phyloP scores from a whole-genome alignment of 495 filamentous ascomycete species.

The Podospora anserina region DNA sequence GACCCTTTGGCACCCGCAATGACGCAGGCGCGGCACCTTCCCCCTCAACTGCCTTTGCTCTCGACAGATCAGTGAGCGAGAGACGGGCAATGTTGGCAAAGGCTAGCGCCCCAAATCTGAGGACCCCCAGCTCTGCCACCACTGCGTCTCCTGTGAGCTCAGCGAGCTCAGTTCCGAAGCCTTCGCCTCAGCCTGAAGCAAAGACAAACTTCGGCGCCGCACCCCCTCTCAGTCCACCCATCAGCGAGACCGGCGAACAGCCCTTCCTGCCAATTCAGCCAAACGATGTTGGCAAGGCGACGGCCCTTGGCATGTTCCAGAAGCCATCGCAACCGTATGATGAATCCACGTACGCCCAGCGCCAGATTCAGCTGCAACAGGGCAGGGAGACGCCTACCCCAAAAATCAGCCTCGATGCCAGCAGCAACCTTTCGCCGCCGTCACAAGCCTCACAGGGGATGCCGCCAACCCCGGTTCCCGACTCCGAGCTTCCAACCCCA shows the following conservation, averaged over 20 bases:
- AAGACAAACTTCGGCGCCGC: conserved; percentile 46
- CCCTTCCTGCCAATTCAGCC: conserved; percentile 62
- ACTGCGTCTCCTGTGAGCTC: conserved; percentile 30
- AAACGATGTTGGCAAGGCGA: conserved; percentile 79
- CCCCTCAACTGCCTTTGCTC: conserved; percentile 25
- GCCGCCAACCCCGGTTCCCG: conserved; percentile 39
- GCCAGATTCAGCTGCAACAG: conserved; percentile 74
- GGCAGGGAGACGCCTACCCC: conserved; percentile 53
- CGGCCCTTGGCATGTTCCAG: conserved; percentile 79
- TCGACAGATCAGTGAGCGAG: conserved; percentile 35
- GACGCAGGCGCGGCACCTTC: conserved; percentile 36
- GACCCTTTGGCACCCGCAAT: conserved; percentile 50
- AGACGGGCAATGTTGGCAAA: conserved; percentile 39
- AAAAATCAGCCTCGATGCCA: conserved; percentile 34
- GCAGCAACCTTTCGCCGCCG: conserved; percentile 23
- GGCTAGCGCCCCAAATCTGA: conserved; percentile 48
- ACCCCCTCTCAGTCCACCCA: conserved; percentile 70
- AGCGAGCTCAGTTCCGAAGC: conserved; percentile 30
- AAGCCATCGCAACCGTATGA: conserved; percentile 73
- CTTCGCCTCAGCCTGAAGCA: conserved; percentile 35
- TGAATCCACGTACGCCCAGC: conserved; percentile 78
- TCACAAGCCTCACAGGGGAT: conserved; percentile 34
- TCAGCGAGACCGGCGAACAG: conserved; percentile 64
- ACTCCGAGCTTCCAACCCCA: conserved; percentile 26
- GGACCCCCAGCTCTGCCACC: conserved; percentile 40